Conservation (phyloP, 2,329 filamentous ascomycete genomes). For the Aspergillus sp. region DNA sequence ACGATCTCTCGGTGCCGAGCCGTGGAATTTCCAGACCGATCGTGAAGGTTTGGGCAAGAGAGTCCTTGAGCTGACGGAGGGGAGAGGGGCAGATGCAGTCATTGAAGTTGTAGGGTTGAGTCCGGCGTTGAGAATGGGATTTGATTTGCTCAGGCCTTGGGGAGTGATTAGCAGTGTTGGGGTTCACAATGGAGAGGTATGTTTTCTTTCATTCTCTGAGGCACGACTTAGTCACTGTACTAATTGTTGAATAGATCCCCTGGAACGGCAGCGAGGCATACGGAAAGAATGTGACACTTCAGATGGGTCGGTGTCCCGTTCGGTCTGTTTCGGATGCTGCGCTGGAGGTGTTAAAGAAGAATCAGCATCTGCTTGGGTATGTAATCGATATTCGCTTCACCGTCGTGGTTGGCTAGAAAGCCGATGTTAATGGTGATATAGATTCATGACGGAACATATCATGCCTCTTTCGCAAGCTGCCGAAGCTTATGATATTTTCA, state of each 20-base stretch:
- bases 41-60: slow-evolving; percentile 67
- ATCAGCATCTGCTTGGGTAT: slow-evolving; percentile 69
- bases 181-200: slow-evolving; percentile 73
- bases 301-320: slow-evolving; percentile 79
- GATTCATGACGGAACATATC: slow-evolving; percentile 77
- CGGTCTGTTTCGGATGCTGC: slow-evolving; percentile 71
- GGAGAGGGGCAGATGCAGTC: slow-evolving; percentile 82
- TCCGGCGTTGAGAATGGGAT: slow-evolving; percentile 70
- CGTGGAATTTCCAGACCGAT: slow-evolving; percentile 76
- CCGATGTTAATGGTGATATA: slow-evolving; percentile 34
- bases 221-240: slow-evolving; percentile 15
- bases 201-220: slow-evolving; percentile 17
- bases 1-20: slow-evolving; percentile 74
- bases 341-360: slow-evolving; percentile 66
- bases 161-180: slow-evolving; percentile 76
- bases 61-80: slow-evolving; percentile 75
- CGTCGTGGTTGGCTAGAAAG: neutral
- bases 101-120: slow-evolving; percentile 77
- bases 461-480: slow-evolving; percentile 71
- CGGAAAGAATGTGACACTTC: slow-evolving; percentile 71
- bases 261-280: slow-evolving; percentile 68
- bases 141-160: slow-evolving; percentile 72
- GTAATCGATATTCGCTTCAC: slow-evolving; percentile 29
- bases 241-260: slow-evolving; percentile 56
- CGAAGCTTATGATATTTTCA: slow-evolving; percentile 72